A percentile compares a stretch with the other conserved stretches of the same genome.
Conservation (phyloP, 352 stramenopile genomes). For the Pythium vanterpoolii region DNA sequence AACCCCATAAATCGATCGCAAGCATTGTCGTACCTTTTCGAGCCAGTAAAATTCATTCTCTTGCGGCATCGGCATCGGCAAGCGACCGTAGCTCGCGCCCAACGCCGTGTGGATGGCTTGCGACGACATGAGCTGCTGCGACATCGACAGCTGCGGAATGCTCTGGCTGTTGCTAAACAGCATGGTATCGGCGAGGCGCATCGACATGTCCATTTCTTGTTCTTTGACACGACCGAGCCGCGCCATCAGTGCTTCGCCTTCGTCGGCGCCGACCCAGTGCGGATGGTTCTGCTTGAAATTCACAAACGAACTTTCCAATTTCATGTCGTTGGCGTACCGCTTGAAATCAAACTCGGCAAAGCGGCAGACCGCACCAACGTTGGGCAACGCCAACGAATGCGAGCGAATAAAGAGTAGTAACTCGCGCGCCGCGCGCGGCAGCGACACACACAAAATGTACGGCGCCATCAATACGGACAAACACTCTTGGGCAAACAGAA, state of each 20-base stretch:
- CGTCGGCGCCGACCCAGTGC: constrained; percentile 70
- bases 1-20: not conserved
- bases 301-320: constrained; percentile 98
- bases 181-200: constrained; percentile 81
- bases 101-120: constrained; percentile 81
- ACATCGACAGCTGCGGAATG: constrained; percentile 62
- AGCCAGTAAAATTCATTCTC: constrained; percentile 89
- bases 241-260: constrained; percentile 73
- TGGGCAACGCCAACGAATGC: constrained; percentile 90
- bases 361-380: constrained; percentile 93
- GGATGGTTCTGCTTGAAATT: constrained; percentile 95
- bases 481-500: constrained; percentile 93
- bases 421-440: constrained; percentile 86
- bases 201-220: constrained; percentile 86
- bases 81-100: constrained; percentile 38
- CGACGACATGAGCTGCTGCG: constrained; percentile 84
- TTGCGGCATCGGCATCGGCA: constrained; percentile 41
- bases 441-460: constrained; percentile 95
- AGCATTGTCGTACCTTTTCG: constrained; percentile 55
- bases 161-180: constrained; percentile 60
- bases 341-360: constrained; percentile 97
- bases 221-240: constrained; percentile 69
- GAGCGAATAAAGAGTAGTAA: constrained; percentile 94
- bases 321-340: constrained; percentile 89
- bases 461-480: constrained; percentile 93